These are phyloP conservation scores for Dittrichia graveolens DNA, from an alignment of 129 eudicot genomes.

Conservation along the genomic window DNA sequence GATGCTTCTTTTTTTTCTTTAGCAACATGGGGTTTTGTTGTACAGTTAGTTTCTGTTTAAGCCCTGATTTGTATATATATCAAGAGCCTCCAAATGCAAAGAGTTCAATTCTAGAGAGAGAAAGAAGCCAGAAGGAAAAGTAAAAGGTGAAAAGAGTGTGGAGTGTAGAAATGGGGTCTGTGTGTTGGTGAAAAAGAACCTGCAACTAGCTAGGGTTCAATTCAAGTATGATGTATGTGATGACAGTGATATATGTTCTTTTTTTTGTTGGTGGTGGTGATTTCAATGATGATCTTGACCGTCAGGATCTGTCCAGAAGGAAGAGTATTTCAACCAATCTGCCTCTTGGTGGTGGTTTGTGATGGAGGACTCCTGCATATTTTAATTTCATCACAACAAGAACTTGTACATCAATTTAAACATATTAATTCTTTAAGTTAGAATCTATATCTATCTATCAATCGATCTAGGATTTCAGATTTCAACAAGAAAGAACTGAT, in stretches of 20 bases:
- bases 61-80: constrained; percentile 43
- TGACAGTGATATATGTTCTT: constrained; percentile 36
- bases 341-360: constrained; percentile 82
- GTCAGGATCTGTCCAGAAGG: constrained; percentile 91
- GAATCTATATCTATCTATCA: too few relatives aligned
- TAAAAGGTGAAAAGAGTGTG: constrained; percentile 19
- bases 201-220: constrained; percentile 29
- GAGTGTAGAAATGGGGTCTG: constrained; percentile 24
- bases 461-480: constrained; percentile 32
- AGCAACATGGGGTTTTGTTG: constrained; percentile 59
- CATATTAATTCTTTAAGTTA: too few relatives aligned
- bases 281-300: constrained; percentile 82
- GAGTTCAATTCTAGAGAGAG: constrained; percentile 27
- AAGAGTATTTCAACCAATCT: constrained; percentile 97
- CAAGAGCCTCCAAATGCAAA: constrained; percentile 37
- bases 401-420: background rate
- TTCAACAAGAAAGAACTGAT: background rate
- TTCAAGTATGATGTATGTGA: constrained; percentile 28
- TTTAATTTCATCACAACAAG: constrained; percentile 11
- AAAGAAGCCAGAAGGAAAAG: background rate
- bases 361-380: constrained; percentile 75
- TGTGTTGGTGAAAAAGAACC: constrained; percentile 37
- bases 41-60: constrained; percentile 53
- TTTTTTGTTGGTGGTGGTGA: constrained; percentile 20
- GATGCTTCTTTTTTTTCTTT: constrained; percentile 48